phyloP scores from a whole-genome alignment of 2,329 filamentous ascomycete species.

The Dendrostoma leiphaemia region DNA sequence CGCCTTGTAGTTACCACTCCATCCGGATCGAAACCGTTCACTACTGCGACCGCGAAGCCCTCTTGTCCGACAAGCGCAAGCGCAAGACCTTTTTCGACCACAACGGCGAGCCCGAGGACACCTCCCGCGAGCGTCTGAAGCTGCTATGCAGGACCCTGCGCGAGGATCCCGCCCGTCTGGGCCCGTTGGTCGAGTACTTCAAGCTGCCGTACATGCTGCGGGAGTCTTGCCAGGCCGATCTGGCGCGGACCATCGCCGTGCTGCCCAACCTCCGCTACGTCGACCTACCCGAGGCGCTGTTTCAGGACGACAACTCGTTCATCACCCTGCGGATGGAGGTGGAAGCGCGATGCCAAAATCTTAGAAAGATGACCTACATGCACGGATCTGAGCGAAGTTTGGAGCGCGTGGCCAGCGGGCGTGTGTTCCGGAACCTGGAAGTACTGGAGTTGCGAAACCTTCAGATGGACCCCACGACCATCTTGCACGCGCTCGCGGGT shows the following conservation, averaged over 20 bases:
- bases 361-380: constrained; percentile 87
- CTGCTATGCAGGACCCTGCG: constrained; percentile 80
- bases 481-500: constrained; percentile 69
- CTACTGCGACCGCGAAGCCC: constrained; percentile 85
- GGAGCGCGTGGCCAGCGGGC: constrained; percentile 63
- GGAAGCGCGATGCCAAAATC: constrained; percentile 76
- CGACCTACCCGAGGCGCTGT: constrained; percentile 87
- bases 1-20: constrained; percentile 68
- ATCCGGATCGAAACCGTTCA: constrained; percentile 92
- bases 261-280: constrained; percentile 84
- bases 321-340: constrained; percentile 78
- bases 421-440: constrained; percentile 68
- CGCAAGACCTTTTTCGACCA: constrained; percentile 70
- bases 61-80: constrained; percentile 76
- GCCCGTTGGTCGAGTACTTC: constrained; percentile 69
- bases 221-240: constrained; percentile 78
- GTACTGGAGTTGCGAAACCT: constrained; percentile 69
- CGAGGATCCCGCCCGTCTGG: constrained; percentile 68
- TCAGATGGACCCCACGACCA: constrained; percentile 65
- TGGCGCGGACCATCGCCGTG: constrained; percentile 82
- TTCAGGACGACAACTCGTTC: constrained; percentile 74
- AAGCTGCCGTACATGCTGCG: constrained; percentile 95
- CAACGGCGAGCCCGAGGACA: constrained; percentile 78
- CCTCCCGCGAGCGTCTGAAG: constrained; percentile 70
- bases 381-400: constrained; percentile 76